Percentiles rank a stretch among this genome's conserved stretches.
These are phyloP conservation scores for Aschersonia sp. DNA, from an alignment of 2,329 filamentous ascomycete species.

Conservation along the genomic window DNA sequence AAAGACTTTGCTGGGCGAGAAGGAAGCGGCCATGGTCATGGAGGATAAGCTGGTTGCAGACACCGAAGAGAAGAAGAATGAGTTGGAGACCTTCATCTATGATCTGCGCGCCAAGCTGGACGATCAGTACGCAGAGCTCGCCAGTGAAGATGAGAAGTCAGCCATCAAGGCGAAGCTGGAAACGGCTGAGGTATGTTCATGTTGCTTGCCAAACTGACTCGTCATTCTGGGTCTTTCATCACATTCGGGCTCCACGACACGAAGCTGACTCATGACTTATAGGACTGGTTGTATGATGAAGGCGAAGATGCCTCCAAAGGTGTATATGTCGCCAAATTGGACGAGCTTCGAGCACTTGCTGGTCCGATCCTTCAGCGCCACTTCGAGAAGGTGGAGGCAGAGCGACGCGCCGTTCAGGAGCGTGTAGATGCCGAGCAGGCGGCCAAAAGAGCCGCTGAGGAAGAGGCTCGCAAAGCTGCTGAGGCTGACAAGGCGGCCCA, in stretches of 20 bases:
- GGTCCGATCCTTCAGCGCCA: constrained; percentile 89
- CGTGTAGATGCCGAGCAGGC: constrained; percentile 65
- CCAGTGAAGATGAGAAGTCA: constrained; percentile 82
- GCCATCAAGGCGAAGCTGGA: constrained; percentile 76
- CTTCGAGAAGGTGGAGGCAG: constrained; percentile 84
- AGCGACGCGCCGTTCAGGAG: constrained; percentile 67
- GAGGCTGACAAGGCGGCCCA: constrained; percentile 34
- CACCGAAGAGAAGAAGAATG: constrained; percentile 99
- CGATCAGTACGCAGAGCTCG: constrained; percentile 77
- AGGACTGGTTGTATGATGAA: constrained; percentile 99
- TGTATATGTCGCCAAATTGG: constrained; percentile 86
- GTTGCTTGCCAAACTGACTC: too few species aligned
- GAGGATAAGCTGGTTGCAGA: constrained; percentile 97
- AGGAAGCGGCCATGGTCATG: constrained; percentile 84
- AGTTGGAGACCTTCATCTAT: constrained; percentile 96
- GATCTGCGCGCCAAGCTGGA: constrained; percentile 92
- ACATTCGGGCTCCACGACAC: background rate
- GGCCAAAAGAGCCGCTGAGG: constrained; percentile 52
- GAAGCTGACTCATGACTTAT: constrained; percentile 5
- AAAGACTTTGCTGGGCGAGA: constrained; percentile 60
- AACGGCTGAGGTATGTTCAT: constrained; percentile 62
- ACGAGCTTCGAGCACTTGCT: constrained; percentile 82
- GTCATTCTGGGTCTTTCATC: background rate
- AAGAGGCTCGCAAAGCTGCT: constrained; percentile 39
- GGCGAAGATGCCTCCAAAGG: constrained; percentile 91